Evolutionary conservation across 1,284 basidiomycete species (phyloP).

Genomic region (Vanrija humicola): DNA sequence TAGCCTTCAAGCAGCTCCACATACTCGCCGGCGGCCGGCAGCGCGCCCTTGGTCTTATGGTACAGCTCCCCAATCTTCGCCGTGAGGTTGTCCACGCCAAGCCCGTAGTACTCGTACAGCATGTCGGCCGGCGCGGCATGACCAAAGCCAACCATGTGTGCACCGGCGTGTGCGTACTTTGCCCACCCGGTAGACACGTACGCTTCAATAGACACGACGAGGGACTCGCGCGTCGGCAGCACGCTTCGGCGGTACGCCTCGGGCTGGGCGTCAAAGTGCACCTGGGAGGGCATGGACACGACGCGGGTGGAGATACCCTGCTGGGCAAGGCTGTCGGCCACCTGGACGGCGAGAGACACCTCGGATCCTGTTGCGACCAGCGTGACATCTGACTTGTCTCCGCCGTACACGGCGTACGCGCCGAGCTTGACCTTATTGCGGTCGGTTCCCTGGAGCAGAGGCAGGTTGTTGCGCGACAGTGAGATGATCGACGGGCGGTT

Average conservation of each 20-base stretch:
- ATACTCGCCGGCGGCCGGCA: conserved; percentile 24
- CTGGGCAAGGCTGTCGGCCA: conserved; percentile 3
- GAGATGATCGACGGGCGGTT: conserved; percentile 16
- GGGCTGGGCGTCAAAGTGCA: conserved; percentile 22
- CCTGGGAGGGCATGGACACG: conserved; percentile 24
- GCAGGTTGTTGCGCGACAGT: conserved; percentile 20
- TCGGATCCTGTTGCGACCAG: conserved; percentile 27
- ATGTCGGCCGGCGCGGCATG: conserved; percentile 19
- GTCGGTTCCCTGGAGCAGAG: conserved; percentile 16
- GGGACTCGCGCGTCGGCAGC: conserved; percentile 10
- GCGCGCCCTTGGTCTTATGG: neutral
- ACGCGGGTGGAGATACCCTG: conserved; percentile 13
- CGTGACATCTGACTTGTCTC: conserved; percentile 3
- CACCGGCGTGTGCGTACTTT: conserved; percentile 22
- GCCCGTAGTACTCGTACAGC: conserved; percentile 25
- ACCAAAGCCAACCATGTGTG: conserved; percentile 23
- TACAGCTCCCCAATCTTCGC: conserved; percentile 14
- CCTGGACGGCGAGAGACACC: conserved; percentile 22
- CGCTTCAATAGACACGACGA: conserved; percentile 25
- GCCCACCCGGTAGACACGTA: conserved; percentile 24
- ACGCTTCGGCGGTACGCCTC: conserved; percentile 15
- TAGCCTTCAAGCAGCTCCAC: conserved; percentile 22
- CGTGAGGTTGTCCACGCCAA: conserved; percentile 18
- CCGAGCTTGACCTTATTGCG: conserved; percentile 17
- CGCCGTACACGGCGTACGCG: conserved; percentile 18